phyloP scores from a whole-genome alignment of 768 basidiomycete genomes.

The Strobilomyces echinocephalus region DNA sequence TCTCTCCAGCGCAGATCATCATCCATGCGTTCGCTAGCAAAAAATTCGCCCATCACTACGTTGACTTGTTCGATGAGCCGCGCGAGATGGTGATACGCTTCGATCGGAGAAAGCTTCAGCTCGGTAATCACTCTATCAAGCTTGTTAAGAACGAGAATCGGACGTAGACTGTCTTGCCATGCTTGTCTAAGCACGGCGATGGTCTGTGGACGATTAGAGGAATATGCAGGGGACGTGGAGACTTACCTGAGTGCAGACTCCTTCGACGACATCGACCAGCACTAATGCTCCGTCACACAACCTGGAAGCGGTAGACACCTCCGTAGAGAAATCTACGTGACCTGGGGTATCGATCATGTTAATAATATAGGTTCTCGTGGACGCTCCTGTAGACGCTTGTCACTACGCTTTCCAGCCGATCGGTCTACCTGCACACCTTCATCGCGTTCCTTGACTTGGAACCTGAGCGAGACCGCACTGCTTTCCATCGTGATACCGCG shows the following conservation, averaged over 20 bases:
- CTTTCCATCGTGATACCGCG: slow-evolving; percentile 99
- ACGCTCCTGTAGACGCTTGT: slow-evolving; percentile 46
- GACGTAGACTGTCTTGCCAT: slow-evolving; percentile 82
- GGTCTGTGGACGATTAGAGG: slow-evolving; percentile 50
- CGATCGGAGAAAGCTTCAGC: slow-evolving; percentile 82
- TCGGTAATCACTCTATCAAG: slow-evolving; percentile 92
- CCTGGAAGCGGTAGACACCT: slow-evolving; percentile 91
- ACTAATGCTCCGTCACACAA: slow-evolving; percentile 95
- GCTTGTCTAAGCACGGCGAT: slow-evolving; percentile 94
- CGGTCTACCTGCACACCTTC: slow-evolving; percentile 49
- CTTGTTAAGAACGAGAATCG: slow-evolving; percentile 96
- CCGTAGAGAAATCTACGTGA: slow-evolving; percentile 97
- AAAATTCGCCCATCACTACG: slow-evolving; percentile 96
- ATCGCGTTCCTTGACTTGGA: slow-evolving; percentile 67
- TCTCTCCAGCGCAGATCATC: slow-evolving; percentile 94
- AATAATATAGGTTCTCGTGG: slow-evolving; percentile 69
- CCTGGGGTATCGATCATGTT: slow-evolving; percentile 99
- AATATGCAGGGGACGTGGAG: neutral
- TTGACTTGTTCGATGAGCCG: slow-evolving; percentile 96
- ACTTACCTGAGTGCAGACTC: slow-evolving; percentile 92
- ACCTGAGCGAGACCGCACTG: slow-evolving; percentile 86
- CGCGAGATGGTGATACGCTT: slow-evolving; percentile 92
- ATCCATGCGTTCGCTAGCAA: slow-evolving; percentile 93
- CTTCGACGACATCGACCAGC: slow-evolving; percentile 94
- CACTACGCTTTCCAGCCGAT: slow-evolving; percentile 15